These are phyloP conservation scores for Pyrenula aspistea DNA, from an alignment of 495 filamentous ascomycete genomes.

Conservation along the genomic window DNA sequence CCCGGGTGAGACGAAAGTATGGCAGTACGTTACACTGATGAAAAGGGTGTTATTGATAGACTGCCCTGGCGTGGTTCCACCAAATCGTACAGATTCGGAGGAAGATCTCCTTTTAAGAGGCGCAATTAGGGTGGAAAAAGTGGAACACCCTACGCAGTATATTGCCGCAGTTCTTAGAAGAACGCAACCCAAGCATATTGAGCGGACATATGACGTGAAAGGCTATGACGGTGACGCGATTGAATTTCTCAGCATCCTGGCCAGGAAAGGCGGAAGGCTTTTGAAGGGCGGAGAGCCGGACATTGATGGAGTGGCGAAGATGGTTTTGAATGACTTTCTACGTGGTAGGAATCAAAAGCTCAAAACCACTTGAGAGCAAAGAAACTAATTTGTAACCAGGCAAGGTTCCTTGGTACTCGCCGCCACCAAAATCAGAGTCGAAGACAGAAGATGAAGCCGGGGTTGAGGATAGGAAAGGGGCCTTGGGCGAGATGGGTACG, in stretches of 20 bases:
- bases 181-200: constrained; percentile 76
- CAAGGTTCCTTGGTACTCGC: constrained; percentile 91
- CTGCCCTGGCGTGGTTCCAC: constrained; percentile 91
- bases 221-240: constrained; percentile 54
- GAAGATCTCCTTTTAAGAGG: constrained; percentile 87
- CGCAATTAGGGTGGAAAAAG: constrained; percentile 87
- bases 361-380: too few relatives aligned
- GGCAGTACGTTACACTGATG: constrained; percentile 97
- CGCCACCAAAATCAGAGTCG: constrained; percentile 52
- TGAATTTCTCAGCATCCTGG: constrained; percentile 77
- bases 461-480: constrained; percentile 45
- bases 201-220: constrained; percentile 82
- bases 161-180: constrained; percentile 69
- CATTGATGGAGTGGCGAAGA: constrained; percentile 85
- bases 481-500: constrained; percentile 50
- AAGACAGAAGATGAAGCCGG: constrained; percentile 36
- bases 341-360: too few relatives aligned
- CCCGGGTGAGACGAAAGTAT: constrained; percentile 86
- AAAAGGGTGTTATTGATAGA: constrained; percentile 95
- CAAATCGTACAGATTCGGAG: constrained; percentile 65
- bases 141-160: constrained; percentile 91
- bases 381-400: too few relatives aligned
- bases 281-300: constrained; percentile 87
- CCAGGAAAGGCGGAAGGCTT: constrained; percentile 75
- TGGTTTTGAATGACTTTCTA: constrained; percentile 91